Base-by-base conservation (phyloP, 2,329 filamentous ascomycete genomes). In the Berkeleyomyces basicola region DNA sequence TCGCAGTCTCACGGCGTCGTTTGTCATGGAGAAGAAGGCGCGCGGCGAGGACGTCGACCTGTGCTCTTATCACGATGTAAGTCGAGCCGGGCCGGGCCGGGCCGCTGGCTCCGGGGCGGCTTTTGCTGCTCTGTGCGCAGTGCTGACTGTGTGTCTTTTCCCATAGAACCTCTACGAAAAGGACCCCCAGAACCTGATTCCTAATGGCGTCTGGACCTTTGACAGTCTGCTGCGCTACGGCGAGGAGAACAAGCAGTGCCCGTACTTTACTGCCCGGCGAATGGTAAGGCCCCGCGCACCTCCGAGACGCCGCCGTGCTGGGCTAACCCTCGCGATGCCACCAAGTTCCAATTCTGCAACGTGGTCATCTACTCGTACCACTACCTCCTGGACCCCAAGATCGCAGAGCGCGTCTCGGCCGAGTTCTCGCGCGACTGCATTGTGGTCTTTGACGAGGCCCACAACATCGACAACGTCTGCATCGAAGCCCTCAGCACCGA, bases 281-380 rank as follows among this genome's bases (percentile, higher is more conserved):
- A 99, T 99, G 93, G 87, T 89, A 74, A 69, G 78, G 68, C 23
- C 61, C 7, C n/a, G n/a, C 23, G 11, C 31, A 2, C 7, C 43
- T 5, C 11, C 11, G 7, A 3, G 16, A 5, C 16, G 7, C 7
- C n/a, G 33, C 23, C 16, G 23, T 44, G 36, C 65, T 60, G 36
- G 37, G 7, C 46, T 53, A 42, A 61, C 16, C 47, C 16, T 16
- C 51, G 4, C 10, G 7, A 37, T 36, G 33, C 11, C 67, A 14
- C 3, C 4, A 14, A 90, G 87, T 97, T 99, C 92, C 87, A 93
- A 69, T 97, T 91, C 71, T 99, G 93, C 80, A 97, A 99, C 72
- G 90, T 99, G 70, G 96, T 99, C 70, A 99, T 99, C 68, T 99
- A 99, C 76, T 99, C 93, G 0, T 99, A 99, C 71, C 93, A 99